These are phyloP conservation scores for Aegilops bicornis DNA, from an alignment of 176 grass and related monocot species.

Conservation along the genomic window DNA sequence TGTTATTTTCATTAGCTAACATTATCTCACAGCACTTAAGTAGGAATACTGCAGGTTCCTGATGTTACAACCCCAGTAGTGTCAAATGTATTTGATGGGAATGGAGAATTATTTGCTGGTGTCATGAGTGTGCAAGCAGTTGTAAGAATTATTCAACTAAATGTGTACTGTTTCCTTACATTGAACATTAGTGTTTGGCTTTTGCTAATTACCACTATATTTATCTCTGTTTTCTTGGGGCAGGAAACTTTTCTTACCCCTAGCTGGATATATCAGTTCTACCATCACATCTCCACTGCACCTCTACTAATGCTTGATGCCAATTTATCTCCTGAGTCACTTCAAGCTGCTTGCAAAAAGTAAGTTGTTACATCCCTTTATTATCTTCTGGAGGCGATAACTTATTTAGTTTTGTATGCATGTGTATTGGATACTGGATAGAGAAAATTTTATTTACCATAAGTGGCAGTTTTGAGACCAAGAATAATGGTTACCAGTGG, in stretches of 20 bases:
- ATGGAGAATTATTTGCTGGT: constrained; percentile 64
- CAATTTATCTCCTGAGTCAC: constrained; percentile 68
- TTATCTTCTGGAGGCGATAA: background rate
- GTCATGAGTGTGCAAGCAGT: constrained; percentile 86
- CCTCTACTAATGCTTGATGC: constrained; percentile 92
- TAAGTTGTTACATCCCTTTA: constrained; percentile 36
- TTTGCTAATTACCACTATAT: constrained; percentile 18
- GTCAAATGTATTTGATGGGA: constrained; percentile 78
- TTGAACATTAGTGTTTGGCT: background rate
- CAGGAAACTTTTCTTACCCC: constrained; percentile 82
- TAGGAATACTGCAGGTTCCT: constrained; percentile 70
- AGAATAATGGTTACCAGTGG: background rate
- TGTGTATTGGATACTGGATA: background rate
- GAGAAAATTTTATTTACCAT: background rate
- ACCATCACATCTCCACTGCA: constrained; percentile 49
- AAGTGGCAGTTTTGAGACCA: background rate
- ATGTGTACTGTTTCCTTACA: background rate
- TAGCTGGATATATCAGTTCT: constrained; percentile 70
- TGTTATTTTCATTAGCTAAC: constrained; percentile 2
- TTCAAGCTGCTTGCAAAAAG: constrained; percentile 79
- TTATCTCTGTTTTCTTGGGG: constrained; percentile 15
- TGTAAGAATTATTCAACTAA: constrained; percentile 59
- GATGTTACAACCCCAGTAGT: constrained; percentile 78
- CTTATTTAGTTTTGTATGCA: constrained; percentile 1
- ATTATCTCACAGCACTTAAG: constrained; percentile 26